These are phyloP conservation scores for Pochonia chlamydosporia DNA, from an alignment of 2,329 filamentous ascomycete genomes.

Conservation along the genomic window DNA sequence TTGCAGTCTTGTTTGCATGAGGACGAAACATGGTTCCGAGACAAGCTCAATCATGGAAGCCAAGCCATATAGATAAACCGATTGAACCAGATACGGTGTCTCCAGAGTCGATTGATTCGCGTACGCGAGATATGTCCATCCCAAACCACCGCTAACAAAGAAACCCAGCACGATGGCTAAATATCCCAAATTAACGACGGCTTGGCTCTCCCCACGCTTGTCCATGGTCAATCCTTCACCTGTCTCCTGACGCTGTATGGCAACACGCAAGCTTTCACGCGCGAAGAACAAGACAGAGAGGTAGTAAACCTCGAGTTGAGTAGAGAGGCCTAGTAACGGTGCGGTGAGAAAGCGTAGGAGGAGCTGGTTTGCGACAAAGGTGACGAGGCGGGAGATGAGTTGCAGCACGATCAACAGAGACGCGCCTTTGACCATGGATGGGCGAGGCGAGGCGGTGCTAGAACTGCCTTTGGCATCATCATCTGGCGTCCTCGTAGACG, in stretches of 20 bases:
- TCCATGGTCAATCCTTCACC: conserved; percentile 5
- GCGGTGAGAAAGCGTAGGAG: conserved; percentile 85
- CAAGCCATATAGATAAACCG: conserved; percentile 49
- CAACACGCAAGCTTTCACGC: conserved; percentile 84
- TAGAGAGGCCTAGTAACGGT: conserved; percentile 73
- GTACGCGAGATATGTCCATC: conserved; percentile 59
- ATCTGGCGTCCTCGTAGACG: too few relatives aligned
- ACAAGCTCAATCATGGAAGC: conserved; percentile 67
- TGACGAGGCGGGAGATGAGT: conserved; percentile 77
- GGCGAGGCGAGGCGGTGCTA: too few relatives aligned
- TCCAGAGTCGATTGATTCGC: conserved; percentile 39
- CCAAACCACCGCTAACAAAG: conserved; percentile 57
- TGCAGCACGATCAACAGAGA: conserved; percentile 85
- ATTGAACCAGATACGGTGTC: conserved; percentile 57
- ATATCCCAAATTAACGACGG: conserved; percentile 84
- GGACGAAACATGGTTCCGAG: conserved; percentile 83
- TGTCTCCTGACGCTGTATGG: conserved; percentile 69
- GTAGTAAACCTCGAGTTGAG: conserved; percentile 89
- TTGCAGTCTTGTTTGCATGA: conserved; percentile 74
- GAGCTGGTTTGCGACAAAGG: conserved; percentile 87
- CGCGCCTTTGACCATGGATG: conserved; percentile 59
- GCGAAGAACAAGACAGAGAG: conserved; percentile 93
- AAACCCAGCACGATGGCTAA: conserved; percentile 66
- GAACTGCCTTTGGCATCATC: too few relatives aligned
- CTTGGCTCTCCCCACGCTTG: conserved; percentile 50